phyloP scores from a whole-genome alignment of 257 asterid genomes.

The Capsicum chinense region DNA sequence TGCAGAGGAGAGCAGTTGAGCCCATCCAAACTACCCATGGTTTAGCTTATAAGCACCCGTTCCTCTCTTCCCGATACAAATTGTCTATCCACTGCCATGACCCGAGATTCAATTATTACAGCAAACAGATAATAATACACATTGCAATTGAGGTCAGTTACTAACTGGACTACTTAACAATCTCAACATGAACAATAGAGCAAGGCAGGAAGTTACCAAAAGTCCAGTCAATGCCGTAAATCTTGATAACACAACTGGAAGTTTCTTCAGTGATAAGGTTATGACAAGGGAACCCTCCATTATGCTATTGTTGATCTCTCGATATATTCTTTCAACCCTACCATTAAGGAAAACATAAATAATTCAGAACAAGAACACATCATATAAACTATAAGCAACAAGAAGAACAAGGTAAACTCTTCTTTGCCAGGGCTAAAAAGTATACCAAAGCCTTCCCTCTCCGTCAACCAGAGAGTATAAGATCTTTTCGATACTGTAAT shows the following conservation, averaged over 20 bases:
- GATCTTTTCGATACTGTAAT: slow-evolving; percentile 81
- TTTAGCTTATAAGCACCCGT: not conserved
- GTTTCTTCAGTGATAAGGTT: slow-evolving; percentile 73
- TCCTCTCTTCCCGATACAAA: slow-evolving; percentile 19
- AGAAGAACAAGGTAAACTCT: slow-evolving; percentile 15
- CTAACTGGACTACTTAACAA: not conserved
- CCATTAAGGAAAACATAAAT: slow-evolving; percentile 21
- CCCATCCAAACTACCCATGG: not conserved
- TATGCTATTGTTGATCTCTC: slow-evolving; percentile 86
- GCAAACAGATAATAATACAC: slow-evolving; percentile 14
- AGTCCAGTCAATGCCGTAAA: slow-evolving; percentile 96
- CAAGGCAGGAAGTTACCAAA: slow-evolving; percentile 59
- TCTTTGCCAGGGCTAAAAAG: slow-evolving; percentile 28
- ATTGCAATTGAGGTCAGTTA: not conserved
- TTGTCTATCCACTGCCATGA: slow-evolving; percentile 11
- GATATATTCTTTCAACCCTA: slow-evolving; percentile 97
- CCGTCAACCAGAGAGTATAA: slow-evolving; percentile 91
- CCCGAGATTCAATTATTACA: not conserved
- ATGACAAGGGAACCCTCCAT: slow-evolving; percentile 83
- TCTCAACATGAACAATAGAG: not conserved
- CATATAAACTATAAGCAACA: slow-evolving; percentile 28
- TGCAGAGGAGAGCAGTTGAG: not conserved
- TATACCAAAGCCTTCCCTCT: slow-evolving; percentile 93
- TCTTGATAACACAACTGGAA: slow-evolving; percentile 78
- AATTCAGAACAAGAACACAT: slow-evolving; percentile 14